Evolutionary conservation across 371 early-diverging fungal genomes (phyloP).

Genomic region (Funneliformis caledonium): DNA sequence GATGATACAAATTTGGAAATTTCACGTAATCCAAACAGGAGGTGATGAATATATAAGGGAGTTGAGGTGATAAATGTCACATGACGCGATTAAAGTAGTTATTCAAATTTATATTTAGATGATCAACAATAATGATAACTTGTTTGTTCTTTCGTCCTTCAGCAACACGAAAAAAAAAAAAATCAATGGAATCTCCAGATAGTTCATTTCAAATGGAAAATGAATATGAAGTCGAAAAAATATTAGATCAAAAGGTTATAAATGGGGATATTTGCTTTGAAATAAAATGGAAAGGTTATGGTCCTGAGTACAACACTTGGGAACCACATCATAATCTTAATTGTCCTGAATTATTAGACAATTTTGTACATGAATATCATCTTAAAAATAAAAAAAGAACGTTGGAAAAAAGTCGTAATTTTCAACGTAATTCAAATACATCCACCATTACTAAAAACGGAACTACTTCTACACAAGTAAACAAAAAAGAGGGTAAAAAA

Average conservation of each 20-base stretch:
- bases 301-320: not conserved
- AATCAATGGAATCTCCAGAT: not conserved
- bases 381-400: not conserved
- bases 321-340: conserved; percentile 28
- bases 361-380: not conserved
- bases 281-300: not conserved
- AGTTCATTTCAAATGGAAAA: not conserved
- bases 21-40: too few species aligned
- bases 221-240: not conserved
- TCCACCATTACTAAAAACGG: not conserved
- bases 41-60: too few species aligned
- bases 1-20: too few species aligned
- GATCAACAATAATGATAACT: too few species aligned
- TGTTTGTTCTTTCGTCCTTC: not conserved
- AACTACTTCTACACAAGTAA: not conserved
- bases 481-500: not conserved
- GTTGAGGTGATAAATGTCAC: too few species aligned
- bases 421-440: not conserved
- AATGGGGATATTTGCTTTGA: not conserved
- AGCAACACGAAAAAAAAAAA: not conserved
- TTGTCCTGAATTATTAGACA: conserved; percentile 7
- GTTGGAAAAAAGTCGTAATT: not conserved
- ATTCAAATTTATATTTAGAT: too few species aligned
- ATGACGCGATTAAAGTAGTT: too few species aligned
- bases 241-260: not conserved